Evolutionary conservation across 495 filamentous ascomycete species (phyloP), one percentile per base, ranked within the genome.

Genomic region (Trichoderma orchidacearum): DNA sequence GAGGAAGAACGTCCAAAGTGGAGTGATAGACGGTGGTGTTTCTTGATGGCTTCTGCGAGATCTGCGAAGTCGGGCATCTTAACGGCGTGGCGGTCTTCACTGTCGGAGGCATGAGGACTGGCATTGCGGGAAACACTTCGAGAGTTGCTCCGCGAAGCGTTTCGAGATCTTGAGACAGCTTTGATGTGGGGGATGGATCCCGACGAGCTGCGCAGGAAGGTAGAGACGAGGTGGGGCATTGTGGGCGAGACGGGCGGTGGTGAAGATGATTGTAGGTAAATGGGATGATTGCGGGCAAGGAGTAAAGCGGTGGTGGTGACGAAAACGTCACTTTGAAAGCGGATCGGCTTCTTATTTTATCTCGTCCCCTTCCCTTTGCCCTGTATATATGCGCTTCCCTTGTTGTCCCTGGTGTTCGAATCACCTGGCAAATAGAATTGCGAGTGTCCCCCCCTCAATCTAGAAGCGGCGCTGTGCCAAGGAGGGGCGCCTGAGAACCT

Each of bases 1-100:
- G 59, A 58, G 55, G 64, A 67, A 3, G 72, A 67, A 28, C 73
- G 73, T 29, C 69, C 74, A 58, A 78, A 72, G 60, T 71, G 71
- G 58, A 78, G 67, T 18, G 75, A 77, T 5, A 80, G 60, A 11
- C 76, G 64, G 60, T 79, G 72, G 58, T 74, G 70, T 29, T 64
- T 66, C 18, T 70, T 62, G 55, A 61, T 54, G 41, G 51, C 45
- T 25, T 51, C 34, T 18, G 64, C 7, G 61, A 63, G 11, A 62
- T 66, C 61, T 21, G 53, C 21, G 54, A 68, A 55, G 52, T 68
- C 59, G 60, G 56, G 28, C 65, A 68, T 58, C 62, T 68, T 63
- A 58, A 53, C 62, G 57, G 38, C 62, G 68, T 67, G 60, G 64
- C 62, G 52, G 56, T 70, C 68, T 51, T 67, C 64, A 21, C 56